Conservation (phyloP, 2,329 filamentous ascomycete genomes). For the Arachnomyces sp. region DNA sequence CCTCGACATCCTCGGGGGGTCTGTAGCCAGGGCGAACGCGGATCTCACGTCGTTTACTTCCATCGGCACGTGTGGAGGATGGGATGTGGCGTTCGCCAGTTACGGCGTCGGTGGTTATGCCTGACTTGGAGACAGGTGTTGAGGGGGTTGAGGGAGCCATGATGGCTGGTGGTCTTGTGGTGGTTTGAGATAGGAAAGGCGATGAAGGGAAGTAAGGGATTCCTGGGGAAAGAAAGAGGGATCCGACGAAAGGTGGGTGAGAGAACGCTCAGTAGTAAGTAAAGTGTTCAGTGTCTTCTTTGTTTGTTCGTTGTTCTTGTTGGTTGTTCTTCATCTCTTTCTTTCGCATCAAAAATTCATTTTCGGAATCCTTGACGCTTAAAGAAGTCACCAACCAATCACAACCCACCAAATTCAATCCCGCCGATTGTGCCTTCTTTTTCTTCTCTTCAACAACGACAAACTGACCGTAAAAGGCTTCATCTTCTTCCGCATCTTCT, state of each 20-base stretch:
- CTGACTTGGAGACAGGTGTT: constrained; percentile 36
- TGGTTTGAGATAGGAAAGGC: too few relatives aligned
- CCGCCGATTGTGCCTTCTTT: constrained; percentile 4
- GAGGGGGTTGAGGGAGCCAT: constrained; percentile 44
- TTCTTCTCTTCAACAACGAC: not conserved
- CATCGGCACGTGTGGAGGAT: constrained; percentile 75
- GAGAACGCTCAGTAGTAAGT: too few relatives aligned
- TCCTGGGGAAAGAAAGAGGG: too few relatives aligned
- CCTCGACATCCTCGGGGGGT: constrained; percentile 88
- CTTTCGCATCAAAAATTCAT: too few relatives aligned
- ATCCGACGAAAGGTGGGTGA: too few relatives aligned
- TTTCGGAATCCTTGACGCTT: not conserved
- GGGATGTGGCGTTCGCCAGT: constrained; percentile 85
- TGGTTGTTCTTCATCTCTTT: constrained; percentile 6
- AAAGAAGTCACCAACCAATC: constrained; percentile 7
- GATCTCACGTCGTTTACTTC: constrained; percentile 87
- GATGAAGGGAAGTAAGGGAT: too few relatives aligned
- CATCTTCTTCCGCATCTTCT: constrained; percentile 4
- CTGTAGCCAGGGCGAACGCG: constrained; percentile 87
- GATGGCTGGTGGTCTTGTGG: too few relatives aligned
- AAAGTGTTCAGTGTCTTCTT: not conserved
- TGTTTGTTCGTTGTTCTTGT: constrained; percentile 1
- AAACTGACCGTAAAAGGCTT: too few relatives aligned
- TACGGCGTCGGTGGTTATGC: constrained; percentile 65
- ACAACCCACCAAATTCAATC: constrained; percentile 9